phyloP scores from a whole-genome alignment of 2,329 filamentous ascomycete species.

The Colletotrichum sp. region DNA sequence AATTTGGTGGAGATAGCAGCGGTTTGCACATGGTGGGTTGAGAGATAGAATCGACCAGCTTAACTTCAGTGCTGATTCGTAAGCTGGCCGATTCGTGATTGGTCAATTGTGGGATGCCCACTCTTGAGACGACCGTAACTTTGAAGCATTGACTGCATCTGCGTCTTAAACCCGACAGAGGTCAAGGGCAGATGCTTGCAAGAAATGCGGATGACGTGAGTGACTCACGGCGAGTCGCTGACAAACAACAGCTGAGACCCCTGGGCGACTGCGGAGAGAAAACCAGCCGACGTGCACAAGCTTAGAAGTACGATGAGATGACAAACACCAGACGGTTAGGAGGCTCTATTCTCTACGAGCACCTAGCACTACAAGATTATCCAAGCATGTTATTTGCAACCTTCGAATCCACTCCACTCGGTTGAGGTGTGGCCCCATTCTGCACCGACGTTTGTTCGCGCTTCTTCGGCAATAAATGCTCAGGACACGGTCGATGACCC shows the following conservation, averaged over 20 bases:
- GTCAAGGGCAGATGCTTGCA: not conserved
- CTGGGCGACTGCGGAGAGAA: not conserved
- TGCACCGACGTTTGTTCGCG: not conserved
- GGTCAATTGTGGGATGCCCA: not conserved
- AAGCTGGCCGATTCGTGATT: not conserved
- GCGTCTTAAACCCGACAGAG: not conserved
- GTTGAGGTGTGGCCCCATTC: not conserved
- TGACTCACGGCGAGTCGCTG: not conserved
- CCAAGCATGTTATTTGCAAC: not conserved
- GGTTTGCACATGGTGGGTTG: not conserved
- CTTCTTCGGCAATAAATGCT: not conserved
- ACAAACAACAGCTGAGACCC: not conserved
- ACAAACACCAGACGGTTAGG: not conserved
- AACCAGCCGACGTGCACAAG: not conserved
- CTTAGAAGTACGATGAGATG: not conserved
- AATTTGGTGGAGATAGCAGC: not conserved
- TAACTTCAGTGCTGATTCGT: not conserved
- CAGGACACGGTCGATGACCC: not conserved
- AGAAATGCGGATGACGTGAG: not conserved
- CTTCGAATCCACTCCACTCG: not conserved
- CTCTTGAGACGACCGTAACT: not conserved
- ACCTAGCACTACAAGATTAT: not conserved
- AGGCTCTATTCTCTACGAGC: not conserved
- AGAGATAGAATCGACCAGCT: not conserved
- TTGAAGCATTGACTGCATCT: not conserved